These are phyloP conservation scores for Cerioporus squamosus DNA, from an alignment of 1,284 basidiomycete species.

Conservation along the genomic window DNA sequence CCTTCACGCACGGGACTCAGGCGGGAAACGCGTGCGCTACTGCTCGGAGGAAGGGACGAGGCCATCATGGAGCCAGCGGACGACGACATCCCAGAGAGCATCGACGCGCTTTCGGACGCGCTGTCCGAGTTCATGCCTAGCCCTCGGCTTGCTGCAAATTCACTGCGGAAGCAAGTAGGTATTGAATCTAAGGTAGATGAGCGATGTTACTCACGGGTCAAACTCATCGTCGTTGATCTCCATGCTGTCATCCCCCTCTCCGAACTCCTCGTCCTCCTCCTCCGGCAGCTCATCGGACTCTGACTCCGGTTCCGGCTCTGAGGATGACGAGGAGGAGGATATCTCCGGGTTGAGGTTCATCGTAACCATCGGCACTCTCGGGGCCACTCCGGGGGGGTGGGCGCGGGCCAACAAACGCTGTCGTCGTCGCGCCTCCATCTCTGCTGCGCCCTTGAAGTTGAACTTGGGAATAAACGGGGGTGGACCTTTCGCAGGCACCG, in stretches of 20 bases:
- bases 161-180: constrained; percentile 45
- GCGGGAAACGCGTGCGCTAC: constrained; percentile 47
- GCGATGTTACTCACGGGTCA: constrained; percentile 62
- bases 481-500: background rate
- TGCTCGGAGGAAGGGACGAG: constrained; percentile 48
- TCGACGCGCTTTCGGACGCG: constrained; percentile 59
- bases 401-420: constrained; percentile 53
- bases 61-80: constrained; percentile 53
- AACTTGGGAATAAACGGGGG: constrained; percentile 60
- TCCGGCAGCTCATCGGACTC: constrained; percentile 48
- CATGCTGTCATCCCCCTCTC: constrained; percentile 51
- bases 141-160: constrained; percentile 41
- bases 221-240: constrained; percentile 72
- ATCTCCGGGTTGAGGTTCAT: constrained; percentile 48
- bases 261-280: constrained; percentile 53
- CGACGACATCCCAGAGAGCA: constrained; percentile 54
- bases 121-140: constrained; percentile 52
- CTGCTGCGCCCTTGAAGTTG: constrained; percentile 76
- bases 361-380: constrained; percentile 22
- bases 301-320: constrained; percentile 32
- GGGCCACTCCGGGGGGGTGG: constrained; percentile 21
- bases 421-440: constrained; percentile 75
- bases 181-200: constrained; percentile 7
- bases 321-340: constrained; percentile 48
- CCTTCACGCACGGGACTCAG: constrained; percentile 73